Conservation (phyloP, 2,329 filamentous ascomycete species). For the Fusarium irregulare region DNA sequence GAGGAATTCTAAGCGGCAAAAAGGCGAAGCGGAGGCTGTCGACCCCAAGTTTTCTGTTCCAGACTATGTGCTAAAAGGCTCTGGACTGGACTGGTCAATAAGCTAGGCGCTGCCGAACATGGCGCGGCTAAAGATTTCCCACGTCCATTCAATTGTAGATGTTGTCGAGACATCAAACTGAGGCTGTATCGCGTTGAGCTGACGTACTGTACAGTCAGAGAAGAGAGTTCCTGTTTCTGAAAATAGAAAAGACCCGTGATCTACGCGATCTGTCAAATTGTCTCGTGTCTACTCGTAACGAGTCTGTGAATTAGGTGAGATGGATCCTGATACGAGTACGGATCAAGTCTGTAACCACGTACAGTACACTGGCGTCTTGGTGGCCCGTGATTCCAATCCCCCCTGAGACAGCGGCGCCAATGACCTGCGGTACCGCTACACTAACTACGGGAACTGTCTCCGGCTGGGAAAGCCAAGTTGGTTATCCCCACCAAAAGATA, state of each 20-base stretch:
- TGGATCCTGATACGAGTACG: conserved; percentile 42
- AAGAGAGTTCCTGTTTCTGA: neutral
- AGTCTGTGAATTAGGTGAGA: conserved; percentile 16
- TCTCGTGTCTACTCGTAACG: conserved; percentile 13
- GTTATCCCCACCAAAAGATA: conserved; percentile 19
- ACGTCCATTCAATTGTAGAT: conserved; percentile 21
- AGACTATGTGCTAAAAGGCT: neutral
- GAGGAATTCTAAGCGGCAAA: conserved; percentile 11
- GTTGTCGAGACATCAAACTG: conserved; percentile 35
- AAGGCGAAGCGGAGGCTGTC: neutral
- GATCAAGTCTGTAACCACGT: conserved; percentile 27
- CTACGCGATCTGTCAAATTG: neutral
- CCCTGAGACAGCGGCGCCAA: conserved; percentile 43
- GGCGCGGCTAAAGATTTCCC: conserved; percentile 32
- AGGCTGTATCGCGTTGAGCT: conserved; percentile 28
- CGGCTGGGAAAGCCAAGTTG: conserved; percentile 40
- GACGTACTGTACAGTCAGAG: conserved; percentile 25
- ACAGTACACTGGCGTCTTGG: neutral
- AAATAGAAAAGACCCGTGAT: conserved; percentile 20
- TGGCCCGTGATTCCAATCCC: conserved; percentile 16
- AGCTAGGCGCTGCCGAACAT: conserved; percentile 28
- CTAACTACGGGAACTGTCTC: conserved; percentile 45
- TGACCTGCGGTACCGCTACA: conserved; percentile 39
- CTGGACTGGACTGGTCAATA: conserved; percentile 14
- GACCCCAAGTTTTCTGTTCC: conserved; percentile 8